Base-by-base conservation (phyloP, 768 basidiomycete genomes). In the Russula lepida region DNA sequence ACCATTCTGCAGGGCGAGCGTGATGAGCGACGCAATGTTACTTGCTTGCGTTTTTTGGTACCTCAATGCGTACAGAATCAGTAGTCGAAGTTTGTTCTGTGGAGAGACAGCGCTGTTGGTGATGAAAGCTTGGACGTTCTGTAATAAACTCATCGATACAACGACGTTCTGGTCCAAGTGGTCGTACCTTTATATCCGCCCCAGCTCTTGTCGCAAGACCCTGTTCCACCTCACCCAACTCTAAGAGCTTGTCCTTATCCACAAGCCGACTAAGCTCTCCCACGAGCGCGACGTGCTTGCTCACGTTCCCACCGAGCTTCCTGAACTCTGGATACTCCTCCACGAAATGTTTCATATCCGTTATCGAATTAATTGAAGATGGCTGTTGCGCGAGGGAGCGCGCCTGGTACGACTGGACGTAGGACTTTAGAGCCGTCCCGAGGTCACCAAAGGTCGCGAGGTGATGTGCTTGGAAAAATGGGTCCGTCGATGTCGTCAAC, bases 251-350 rank as follows among this genome's bases (percentile, higher is more conserved):
- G 69, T 95, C 88, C 61, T 84, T 77, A 55, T 84, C 89, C 17
- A 98, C 93, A 49, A 98, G 74, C 62, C 95, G 79, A 69, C 93
- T 95, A 62, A 99, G 79, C 71, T 99, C 97, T 13, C 97, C 95
- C 0, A 99, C 97, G 25, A 99, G 75, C 7, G 95, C 92, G 23
- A 98, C 97, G 69, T 98, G 97, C 74, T 98, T 99, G 76, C 92
- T 95, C 32, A 99, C 97, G 71, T 99, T 99, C 9, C 95, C 95
- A 1, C 97, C 94, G 32, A 99, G 79, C 71, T 95, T 95, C 67
- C 88, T 81, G 69, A 98, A 98, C 73, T 99, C 97, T 1, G 97
- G 97, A 74, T 95, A 99, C 68, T 98, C 95, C 71, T 99, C 97
- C 2, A 99, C 90, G 68, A 95, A 95, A 9, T 81, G 84, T 72